Base-by-base conservation (phyloP, 2,329 filamentous ascomycete genomes). In the Gliomastix tumulicola region DNA sequence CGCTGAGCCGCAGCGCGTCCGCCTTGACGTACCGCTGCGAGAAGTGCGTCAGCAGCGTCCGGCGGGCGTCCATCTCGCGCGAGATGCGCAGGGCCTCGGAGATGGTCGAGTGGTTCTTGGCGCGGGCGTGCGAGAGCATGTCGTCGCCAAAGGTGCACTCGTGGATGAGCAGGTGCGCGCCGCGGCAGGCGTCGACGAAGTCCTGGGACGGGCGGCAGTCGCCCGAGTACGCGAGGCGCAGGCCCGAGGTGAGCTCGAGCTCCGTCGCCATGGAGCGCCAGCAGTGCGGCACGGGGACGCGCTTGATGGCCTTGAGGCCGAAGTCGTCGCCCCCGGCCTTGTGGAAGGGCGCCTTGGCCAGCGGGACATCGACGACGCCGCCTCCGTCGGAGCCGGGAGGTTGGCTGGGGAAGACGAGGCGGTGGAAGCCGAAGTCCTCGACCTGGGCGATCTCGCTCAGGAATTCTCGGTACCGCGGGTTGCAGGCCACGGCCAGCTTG, bases 81-180 rank as follows among this genome's bases (percentile, higher is more conserved):
- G 83, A 90, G 4, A 97, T 74, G 31, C 68, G 71, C 4, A 98
- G 72, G 2, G 92, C 92, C 63, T 98, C 92, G 12, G 75, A 75
- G 43, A 88, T 86, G 8, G 92, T 98, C 27, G 76, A 86, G 65
- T 98, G 92, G 53, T 84, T 88, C 75, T 98, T 98, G 35, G 83
- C 85, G 20, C 73, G 55, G 5, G 92, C 92, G 50, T 96, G 89
- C 13, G 72, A 76, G 27, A 60, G 50, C 48, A 95, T 75, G 49
- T 92, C 86, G 54, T 95, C 87, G 48, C 92, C 87, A 54, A 98
- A 97, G 0, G 92, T 98, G 43, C 88, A 89, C 69, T 98, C 92
- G 65, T 98, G 92, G 38, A 98, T 78, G 6, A 96, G 76, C 7
- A 98, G 72, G 12, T 90, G 94, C 3, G 84, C 81, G 43, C 79